These are phyloP conservation scores for Aspergillus vadensis DNA, from an alignment of 2,329 filamentous ascomycete species.

Conservation along the genomic window DNA sequence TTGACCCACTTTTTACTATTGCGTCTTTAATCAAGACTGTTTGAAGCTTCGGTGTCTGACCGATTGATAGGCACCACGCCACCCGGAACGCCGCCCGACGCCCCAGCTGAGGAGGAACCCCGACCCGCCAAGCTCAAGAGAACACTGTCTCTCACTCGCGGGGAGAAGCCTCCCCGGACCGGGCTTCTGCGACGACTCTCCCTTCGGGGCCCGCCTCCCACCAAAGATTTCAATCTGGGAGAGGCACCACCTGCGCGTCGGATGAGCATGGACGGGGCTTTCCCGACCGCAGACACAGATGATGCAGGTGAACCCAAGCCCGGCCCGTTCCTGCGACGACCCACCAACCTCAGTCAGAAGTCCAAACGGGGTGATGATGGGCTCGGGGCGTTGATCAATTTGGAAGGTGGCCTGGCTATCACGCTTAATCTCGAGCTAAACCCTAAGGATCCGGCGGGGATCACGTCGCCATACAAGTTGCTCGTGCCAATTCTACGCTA, in stretches of 20 bases:
- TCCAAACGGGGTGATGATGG: constrained; percentile 56
- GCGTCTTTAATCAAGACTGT: not conserved
- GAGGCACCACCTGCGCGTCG: constrained; percentile 28
- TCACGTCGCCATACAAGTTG: constrained; percentile 82
- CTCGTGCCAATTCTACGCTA: constrained; percentile 75
- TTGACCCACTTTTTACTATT: no score
- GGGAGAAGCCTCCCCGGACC: constrained; percentile 50
- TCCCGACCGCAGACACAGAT: constrained; percentile 31
- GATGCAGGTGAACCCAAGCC: constrained; percentile 40
- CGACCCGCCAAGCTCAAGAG: constrained; percentile 52
- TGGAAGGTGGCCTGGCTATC: constrained; percentile 83
- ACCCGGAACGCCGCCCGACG: constrained; percentile 62
- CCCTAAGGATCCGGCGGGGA: constrained; percentile 79
- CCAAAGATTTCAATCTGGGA: constrained; percentile 39
- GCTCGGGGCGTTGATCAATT: constrained; percentile 64
- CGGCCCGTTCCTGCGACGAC: constrained; percentile 64
- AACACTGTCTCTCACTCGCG: constrained; percentile 63
- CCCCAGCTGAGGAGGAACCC: constrained; percentile 32
- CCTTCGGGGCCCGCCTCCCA: constrained; percentile 46
- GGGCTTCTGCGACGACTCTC: constrained; percentile 52
- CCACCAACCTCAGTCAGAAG: constrained; percentile 68
- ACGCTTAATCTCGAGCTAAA: constrained; percentile 88
- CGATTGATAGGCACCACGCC: constrained; percentile 70
- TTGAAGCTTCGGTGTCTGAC: constrained; percentile 35
- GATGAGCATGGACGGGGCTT: constrained; percentile 39